phyloP scores from a whole-genome alignment of 495 filamentous ascomycete genomes.

The Hapsidospora chrysogenum region DNA sequence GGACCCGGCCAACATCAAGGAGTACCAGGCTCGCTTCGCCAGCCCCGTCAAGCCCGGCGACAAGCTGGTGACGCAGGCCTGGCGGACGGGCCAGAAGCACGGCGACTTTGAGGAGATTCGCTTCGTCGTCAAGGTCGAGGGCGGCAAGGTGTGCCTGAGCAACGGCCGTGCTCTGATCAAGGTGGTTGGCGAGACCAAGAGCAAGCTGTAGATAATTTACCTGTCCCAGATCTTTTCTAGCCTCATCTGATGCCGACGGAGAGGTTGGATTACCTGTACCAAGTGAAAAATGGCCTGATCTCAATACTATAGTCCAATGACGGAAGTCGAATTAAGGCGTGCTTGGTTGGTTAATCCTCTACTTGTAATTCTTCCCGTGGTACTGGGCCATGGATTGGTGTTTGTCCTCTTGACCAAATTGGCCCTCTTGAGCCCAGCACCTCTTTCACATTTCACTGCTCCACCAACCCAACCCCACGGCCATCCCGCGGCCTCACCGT shows the following conservation, averaged over 20 bases:
- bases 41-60: slow-evolving; percentile 66
- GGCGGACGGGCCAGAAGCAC: slow-evolving; percentile 44
- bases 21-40: slow-evolving; percentile 80
- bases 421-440: slow-evolving; percentile 3
- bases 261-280: too few relatives aligned
- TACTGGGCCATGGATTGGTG: too few relatives aligned
- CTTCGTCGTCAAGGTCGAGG: slow-evolving; percentile 54
- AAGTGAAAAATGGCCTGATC: too few relatives aligned
- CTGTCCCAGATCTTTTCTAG: too few relatives aligned
- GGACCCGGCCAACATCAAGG: slow-evolving; percentile 60
- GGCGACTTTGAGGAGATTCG: slow-evolving; percentile 69
- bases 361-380: too few relatives aligned
- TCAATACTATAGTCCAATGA: too few relatives aligned
- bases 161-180: slow-evolving; percentile 72
- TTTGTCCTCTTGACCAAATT: slow-evolving; percentile 1
- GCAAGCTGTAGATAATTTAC: slow-evolving; percentile 52
- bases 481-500: not conserved
- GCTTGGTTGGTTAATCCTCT: too few relatives aligned
- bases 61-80: slow-evolving; percentile 47
- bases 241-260: too few relatives aligned
- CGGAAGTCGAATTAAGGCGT: too few relatives aligned
- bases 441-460: not conserved
- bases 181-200: slow-evolving; percentile 34
- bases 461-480: not conserved
- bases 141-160: slow-evolving; percentile 62